Evolutionary conservation across 371 early-diverging fungal species (phyloP), one percentile per base, ranked within the genome.

Genomic region (Amoeboaphelidium protococcarum): DNA sequence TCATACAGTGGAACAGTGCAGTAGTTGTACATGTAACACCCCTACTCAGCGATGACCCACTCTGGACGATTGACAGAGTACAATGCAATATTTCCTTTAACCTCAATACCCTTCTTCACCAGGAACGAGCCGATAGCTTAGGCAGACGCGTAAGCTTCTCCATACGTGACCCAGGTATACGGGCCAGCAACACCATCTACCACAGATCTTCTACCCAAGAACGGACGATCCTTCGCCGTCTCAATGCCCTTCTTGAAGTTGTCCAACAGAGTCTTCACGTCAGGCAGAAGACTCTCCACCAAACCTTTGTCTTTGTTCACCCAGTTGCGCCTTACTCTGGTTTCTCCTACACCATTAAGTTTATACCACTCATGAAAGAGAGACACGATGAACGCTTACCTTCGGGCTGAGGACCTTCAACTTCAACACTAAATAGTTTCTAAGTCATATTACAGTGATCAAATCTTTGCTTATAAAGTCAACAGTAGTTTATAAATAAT

Each of bases 1-100:
- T 94, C 90, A 59, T 95, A 95, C 27, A 98, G 66, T 2, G 96
- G 91, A 3, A 90, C 87, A 12, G 82, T 71, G 46, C 67, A 67
- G n/a, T 71, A 54, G 47, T 64, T 63, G 46, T 61, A 67, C 50
- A 66, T 60, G 58, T 74, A 74, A 40, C 71, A 73, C 1, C 77
- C 78, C 19, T 74, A 66, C 61, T 86, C n/a, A n/a, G 77, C 56
- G 23, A 87, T 67, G 22, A 76, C 61, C 97, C 96, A 97, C 54
- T 96, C 96, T 20, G 78, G 62, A 40, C 97, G 66, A 59, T 96
- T 97, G 52, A 78, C 64, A 25, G 83, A 69, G 59, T 80, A 90
- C 26, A 92, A n/a, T n/a, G n/a, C n/a, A n/a, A n/a, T n/a, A n/a
- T n/a, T n/a, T n/a, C n/a, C n/a, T n/a, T n/a, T n/a, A n/a, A n/a